Evolutionary conservation across 495 filamentous ascomycete genomes (phyloP), one percentile per base, ranked within the genome.

Genomic region (Trichoderma gamsii): DNA sequence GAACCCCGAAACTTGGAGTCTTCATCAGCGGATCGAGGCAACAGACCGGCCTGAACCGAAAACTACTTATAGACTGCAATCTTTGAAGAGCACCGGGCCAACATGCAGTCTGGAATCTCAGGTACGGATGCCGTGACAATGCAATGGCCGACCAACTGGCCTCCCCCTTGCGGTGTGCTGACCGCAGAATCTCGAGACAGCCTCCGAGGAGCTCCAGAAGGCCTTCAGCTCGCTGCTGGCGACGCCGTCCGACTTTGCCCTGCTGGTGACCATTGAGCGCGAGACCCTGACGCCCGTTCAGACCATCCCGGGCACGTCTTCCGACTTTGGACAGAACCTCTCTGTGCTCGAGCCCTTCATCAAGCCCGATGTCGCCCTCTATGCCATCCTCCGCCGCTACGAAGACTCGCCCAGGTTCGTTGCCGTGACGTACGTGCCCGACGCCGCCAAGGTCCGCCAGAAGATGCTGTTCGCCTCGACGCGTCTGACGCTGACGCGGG

Each of bases 381-480:
- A 96, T 80, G 84, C 97, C 68, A 83, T 99, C 68, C 87, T 97
- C 51, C 90, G 93, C 6, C 86, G 88, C 41, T 84, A 88, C 68
- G 75, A 83, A 49, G 71, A 77, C 66, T 72, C 76, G 11, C 81
- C 81, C 4, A 81, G 82, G 67, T 87, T 95, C 69, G 78, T 92
- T 66, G 90, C 90, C 61, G 80, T 97, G 59, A 93, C 95, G 41
- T 97, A 97, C 75, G 91, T 99, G 59, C 95, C 95, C 4, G 91
- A 92, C 74, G 78, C 89, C 66, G 94, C 95, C 6, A 90, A 90
- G 21, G 95, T 99, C 49, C 89, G 95, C 51, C 89, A 94, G 71
- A 99, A 99, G 84, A 98, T 93, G 83, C 86, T 99, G 65, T 97
- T 97, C 78, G 94, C 95, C 43, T 87, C 90, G 51, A 97, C 95